Base-by-base conservation (phyloP, 139 green algal species). In the Mesotaenium endlicherianum region DNA sequence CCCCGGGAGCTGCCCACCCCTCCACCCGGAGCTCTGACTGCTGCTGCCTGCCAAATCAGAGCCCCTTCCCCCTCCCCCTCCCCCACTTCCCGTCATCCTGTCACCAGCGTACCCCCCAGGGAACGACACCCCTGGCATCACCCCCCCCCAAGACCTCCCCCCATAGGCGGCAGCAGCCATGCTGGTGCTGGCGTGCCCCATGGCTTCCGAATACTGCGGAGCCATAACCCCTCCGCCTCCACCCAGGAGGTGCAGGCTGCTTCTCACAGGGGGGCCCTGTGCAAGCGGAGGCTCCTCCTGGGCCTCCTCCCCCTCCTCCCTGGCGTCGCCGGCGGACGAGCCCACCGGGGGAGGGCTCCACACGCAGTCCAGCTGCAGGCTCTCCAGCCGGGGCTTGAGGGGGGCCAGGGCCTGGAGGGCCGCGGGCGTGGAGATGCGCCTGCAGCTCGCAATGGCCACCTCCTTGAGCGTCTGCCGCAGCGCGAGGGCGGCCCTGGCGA, bases 401-500 rank as follows among this genome's bases (percentile, higher is more conserved):
- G 17, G 60, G 5, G 75, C 30, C 6, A 82, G 59, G 20, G 75
- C 75, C 47, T 30, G 71, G 20, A 82, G 39, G 20, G 49, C 26
- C 30, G 39, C 75, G 34, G 59, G 40, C 4, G 75, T 82, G 39
- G 75, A 26, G 8, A 82, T 1, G 5, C 49, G 36, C 1, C 59
- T 20, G 59, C 75, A 82, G 17, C 71, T 41, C 39, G 42, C 39
- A 40, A 80, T 26, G n/a, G 71, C 57, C 34, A 80, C 38, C 34
- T 34, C 17, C 5, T 36, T 20, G 20, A 80, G 38, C 34, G 71
- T 39, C 4, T 80, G 50, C 41, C 55, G 39, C 17, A 53, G 43
- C 34, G 30, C 55, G 16, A 16, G 45, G 57, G 71, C 71, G 16
- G 57, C 8, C 2, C 38, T 40, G 38, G 41, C 41, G 38, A 80